A percentile compares a stretch with the other conserved stretches of the same genome.
Conservation (phyloP, 495 filamentous ascomycete species). For the Haplographium delicatum region DNA sequence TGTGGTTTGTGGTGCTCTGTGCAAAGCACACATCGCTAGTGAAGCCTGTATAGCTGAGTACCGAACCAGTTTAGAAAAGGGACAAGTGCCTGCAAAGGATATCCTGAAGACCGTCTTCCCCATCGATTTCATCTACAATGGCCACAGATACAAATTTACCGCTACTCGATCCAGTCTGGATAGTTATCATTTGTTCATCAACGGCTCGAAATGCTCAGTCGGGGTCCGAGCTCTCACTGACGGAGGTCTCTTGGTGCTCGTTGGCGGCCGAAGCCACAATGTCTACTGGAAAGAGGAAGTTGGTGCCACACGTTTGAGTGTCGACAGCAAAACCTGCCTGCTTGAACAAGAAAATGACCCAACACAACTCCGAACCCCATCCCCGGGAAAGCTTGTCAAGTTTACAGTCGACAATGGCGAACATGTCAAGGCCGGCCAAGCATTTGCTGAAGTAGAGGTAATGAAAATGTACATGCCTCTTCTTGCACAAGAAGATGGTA, state of each 20-base stretch:
- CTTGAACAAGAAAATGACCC: constrained; percentile 99
- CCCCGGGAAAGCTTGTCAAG: constrained; percentile 97
- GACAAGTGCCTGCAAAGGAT: constrained; percentile 93
- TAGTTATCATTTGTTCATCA: constrained; percentile 98
- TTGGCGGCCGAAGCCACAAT: constrained; percentile 90
- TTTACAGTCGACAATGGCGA: constrained; percentile 96
- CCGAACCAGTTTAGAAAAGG: constrained; percentile 84
- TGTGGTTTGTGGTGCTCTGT: constrained; percentile 89
- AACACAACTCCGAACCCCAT: constrained; percentile 91
- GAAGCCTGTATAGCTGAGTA: constrained; percentile 86
- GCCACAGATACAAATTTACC: constrained; percentile 94
- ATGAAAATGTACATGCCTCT: constrained; percentile 99
- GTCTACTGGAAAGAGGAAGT: constrained; percentile 99
- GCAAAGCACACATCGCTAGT: constrained; percentile 89
- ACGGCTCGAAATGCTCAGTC: constrained; percentile 92
- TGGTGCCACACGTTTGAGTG: constrained; percentile 88
- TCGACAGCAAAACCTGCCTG: constrained; percentile 96
- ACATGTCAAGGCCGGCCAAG: constrained; percentile 87
- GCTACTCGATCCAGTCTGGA: constrained; percentile 88
- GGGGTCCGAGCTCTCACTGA: constrained; percentile 91
- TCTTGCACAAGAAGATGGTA: constrained; percentile 92
- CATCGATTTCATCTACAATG: constrained; percentile 98
- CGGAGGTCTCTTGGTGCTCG: constrained; percentile 87
- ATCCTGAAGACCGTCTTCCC: constrained; percentile 97
- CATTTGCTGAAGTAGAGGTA: constrained; percentile 97